These are phyloP conservation scores for Catenaria anguillulae DNA, from an alignment of 371 early-diverging fungal genomes.

Conservation along the genomic window DNA sequence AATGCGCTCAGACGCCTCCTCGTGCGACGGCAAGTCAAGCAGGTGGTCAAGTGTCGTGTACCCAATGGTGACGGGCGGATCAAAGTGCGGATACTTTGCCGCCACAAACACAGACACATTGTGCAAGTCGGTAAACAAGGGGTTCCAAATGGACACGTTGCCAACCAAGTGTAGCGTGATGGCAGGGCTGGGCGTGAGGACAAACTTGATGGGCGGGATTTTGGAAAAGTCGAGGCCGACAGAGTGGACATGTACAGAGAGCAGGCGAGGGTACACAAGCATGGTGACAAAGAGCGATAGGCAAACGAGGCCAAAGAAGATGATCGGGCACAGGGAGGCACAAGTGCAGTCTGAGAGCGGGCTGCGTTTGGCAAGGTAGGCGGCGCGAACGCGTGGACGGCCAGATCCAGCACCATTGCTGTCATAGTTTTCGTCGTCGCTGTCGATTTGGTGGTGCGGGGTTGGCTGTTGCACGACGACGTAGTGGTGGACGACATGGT, in stretches of 20 bases:
- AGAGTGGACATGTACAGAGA: not conserved
- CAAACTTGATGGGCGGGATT: not conserved
- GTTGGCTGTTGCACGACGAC: too few relatives aligned
- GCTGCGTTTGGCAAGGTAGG: not conserved
- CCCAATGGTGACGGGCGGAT: conserved; percentile 1
- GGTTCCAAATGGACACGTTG: not conserved
- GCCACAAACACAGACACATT: not conserved
- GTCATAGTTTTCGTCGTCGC: too few relatives aligned
- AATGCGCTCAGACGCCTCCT: not conserved
- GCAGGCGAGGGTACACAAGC: not conserved
- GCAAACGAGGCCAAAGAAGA: not conserved
- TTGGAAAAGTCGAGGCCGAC: not conserved
- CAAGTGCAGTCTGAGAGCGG: not conserved
- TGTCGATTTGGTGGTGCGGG: too few relatives aligned
- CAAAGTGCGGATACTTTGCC: not conserved
- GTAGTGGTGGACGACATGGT: too few relatives aligned
- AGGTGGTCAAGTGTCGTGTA: not conserved
- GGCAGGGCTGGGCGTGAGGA: not conserved
- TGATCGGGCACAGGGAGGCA: not conserved
- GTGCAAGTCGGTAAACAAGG: not conserved
- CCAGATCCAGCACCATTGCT: too few relatives aligned
- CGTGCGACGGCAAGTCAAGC: not conserved
- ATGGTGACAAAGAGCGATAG: not conserved
- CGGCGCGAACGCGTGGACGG: not conserved
- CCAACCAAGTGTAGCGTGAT: not conserved